Base-by-base conservation (phyloP, 2,329 filamentous ascomycete genomes). In the Colletotrichum navitas region DNA sequence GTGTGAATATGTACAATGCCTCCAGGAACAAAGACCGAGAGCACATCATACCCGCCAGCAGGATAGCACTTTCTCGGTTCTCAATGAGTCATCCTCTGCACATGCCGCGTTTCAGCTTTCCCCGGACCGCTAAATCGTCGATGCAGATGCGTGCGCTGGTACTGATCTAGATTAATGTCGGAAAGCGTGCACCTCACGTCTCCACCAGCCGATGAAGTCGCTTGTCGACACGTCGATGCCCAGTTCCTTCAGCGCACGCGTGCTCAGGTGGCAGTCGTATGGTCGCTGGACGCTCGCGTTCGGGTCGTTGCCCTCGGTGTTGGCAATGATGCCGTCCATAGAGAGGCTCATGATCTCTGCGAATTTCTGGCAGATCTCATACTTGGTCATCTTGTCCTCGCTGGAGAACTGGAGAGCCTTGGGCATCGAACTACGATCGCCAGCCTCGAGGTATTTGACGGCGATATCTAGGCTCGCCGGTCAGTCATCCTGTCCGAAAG, bases 231-330 rank as follows among this genome's bases (percentile, higher is more conserved):
- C 89, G 77, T 93, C 87, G 74, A 97, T 93, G 0, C 90, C 93
- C 73, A 97, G 79, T 18, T 93, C 89, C 79, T 89, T 89, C 74
- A 97, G 82, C 49, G 85, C 89, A 80, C 88, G 89, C 11, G 93
- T 97, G 76, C 93, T 94, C 56, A 98, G 84, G 81, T 97, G 94
- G 76, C 93, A 95, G 81, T 97, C 94, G 78, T 93, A 97, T 16
- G 95, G 94, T 74, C 94, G 87, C 82, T 94, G 89, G 0, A 94
- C 93, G 29, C 87, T 86, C 55, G 91, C 89, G 73, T 89, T 90
- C 7, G 91, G 90, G 74, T 93, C 91, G 79, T 93, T 92, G 47
- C 92, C 92, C 76, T 93, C 86, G 32, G 90, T 88, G 76, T 94
- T 92, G 12, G 92, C 84, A 76, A 89, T 86, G 80, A 97, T 91